Base-by-base conservation (phyloP, 305 asterid species). In the Fraxinus sp. region DNA sequence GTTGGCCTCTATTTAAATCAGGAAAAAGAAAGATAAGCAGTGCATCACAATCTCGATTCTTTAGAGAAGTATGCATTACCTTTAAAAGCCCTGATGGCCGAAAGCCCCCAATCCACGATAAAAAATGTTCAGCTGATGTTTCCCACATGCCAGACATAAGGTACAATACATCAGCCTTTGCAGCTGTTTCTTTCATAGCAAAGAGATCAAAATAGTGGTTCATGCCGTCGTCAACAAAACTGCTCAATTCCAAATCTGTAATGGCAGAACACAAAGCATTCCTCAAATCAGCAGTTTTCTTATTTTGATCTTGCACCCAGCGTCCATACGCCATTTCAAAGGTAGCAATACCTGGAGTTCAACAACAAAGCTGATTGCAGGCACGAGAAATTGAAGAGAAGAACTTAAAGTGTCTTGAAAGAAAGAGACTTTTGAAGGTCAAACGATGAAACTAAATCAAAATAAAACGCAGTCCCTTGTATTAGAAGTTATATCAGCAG, bases 61-160 rank as follows among this genome's bases (percentile, higher is more conserved):
- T n/a, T 16, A 64, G 35, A 18, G 74, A 66, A 79, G 7, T 20
- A 74, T 74, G 24, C 22, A 59, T 88, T 77, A 95, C 99, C 98
- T 92, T 92, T 70, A 96, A 88, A 86, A 96, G 93, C 70, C 92
- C 97, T 1, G 99, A 93, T 49, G 98, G 99, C 5, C 98, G 93
- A 79, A 96, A 93, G 6, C 98, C 99, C 13, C 97, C 99, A 6
- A 96, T 94, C 99, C 99, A 96, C 81, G 92, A 88, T 92, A 93
- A 96, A 70, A 95, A 93, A 3, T 98, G 95, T 78, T 94, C 99
- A 24, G 93, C 97, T 16, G 97, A 82, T 22, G 98, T 94, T 72
- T 88, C 92, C 99, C 98, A 94, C 90, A 88, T 86, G 55, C 99
- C 99, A 5, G 94, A 90, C 90, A 96, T 91, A 44, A 94, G 88